Evolutionary conservation across 2,329 filamentous ascomycete genomes (phyloP).

Genomic region (Epicoccum sorghinum): DNA sequence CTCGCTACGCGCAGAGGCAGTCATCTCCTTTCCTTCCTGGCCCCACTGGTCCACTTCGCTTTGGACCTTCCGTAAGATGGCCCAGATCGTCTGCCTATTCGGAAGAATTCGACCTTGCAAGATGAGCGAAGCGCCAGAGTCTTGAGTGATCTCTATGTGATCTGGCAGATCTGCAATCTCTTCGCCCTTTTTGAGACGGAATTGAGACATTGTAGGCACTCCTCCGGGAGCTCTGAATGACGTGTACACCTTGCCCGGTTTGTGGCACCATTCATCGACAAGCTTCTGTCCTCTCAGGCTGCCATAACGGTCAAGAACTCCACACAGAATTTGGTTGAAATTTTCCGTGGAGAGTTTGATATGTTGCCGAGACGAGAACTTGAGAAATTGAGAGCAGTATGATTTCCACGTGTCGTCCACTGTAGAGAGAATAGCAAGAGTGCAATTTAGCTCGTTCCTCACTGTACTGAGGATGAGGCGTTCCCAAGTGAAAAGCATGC

Average conservation of each 20-base stretch:
- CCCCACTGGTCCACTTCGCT: conserved; percentile 36
- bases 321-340: conserved; percentile 61
- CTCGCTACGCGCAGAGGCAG: conserved; percentile 25
- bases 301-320: conserved; percentile 59
- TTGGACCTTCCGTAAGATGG: conserved; percentile 41
- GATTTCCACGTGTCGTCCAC: conserved; percentile 33
- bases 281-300: conserved; percentile 55
- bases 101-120: conserved; percentile 38
- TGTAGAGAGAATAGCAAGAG: conserved; percentile 41
- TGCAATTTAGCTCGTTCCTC: conserved; percentile 37
- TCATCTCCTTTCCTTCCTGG: conserved; percentile 19
- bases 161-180: conserved; percentile 33
- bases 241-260: conserved; percentile 23
- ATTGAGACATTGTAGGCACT: conserved; percentile 39
- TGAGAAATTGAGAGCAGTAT: conserved; percentile 41
- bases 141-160: conserved; percentile 38
- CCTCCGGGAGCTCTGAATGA: conserved; percentile 42
- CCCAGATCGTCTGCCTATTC: conserved; percentile 43
- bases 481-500: conserved; percentile 42
- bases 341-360: conserved; percentile 42
- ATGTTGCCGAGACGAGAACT: conserved; percentile 30
- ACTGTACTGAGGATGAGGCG: conserved; percentile 29
- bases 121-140: conserved; percentile 34
- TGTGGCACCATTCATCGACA: conserved; percentile 55
- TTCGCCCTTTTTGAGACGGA: conserved; percentile 29